These are phyloP conservation scores for Acanthamoeba quina DNA, from an alignment of 208 protist species.

Conservation along the genomic window DNA sequence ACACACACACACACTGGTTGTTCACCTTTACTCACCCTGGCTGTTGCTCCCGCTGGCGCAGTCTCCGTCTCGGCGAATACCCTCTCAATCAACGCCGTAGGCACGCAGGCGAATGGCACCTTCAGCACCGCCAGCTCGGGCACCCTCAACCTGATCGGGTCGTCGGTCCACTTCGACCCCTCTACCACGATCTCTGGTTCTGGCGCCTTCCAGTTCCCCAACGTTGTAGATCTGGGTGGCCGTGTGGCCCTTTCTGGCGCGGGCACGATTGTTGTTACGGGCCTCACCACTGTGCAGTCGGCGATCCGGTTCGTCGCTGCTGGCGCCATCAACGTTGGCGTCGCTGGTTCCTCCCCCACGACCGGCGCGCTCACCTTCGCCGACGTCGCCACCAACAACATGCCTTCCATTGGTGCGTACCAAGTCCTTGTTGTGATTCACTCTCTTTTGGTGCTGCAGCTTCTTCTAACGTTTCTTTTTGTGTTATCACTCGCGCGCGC, in stretches of 20 bases:
- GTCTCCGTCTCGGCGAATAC: background rate
- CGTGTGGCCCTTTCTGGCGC: background rate
- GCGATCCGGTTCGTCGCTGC: background rate
- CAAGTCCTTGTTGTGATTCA: background rate
- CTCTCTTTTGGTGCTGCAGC: no score
- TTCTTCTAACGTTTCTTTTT: background rate
- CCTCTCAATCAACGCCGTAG: conserved; percentile 2
- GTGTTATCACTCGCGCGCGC: background rate
- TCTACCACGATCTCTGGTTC: background rate
- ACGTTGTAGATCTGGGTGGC: background rate
- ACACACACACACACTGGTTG: background rate
- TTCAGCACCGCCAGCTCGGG: background rate
- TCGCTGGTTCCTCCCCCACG: background rate
- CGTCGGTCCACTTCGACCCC: background rate
- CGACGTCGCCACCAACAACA: conserved; percentile 6
- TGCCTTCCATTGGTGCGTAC: background rate
- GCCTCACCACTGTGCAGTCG: conserved; percentile 1
- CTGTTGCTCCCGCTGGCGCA: no score
- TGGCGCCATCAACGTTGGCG: background rate
- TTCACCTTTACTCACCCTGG: background rate
- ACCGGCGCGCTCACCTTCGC: conserved; percentile 19
- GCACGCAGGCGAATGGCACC: conserved; percentile 31
- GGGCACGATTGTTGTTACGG: background rate
- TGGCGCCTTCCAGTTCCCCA: background rate
- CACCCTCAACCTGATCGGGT: conserved; percentile 2